Evolutionary conservation across 2,329 filamentous ascomycete species (phyloP), one percentile per base, ranked within the genome.

Genomic region (Ascochyta clinopodiicola): DNA sequence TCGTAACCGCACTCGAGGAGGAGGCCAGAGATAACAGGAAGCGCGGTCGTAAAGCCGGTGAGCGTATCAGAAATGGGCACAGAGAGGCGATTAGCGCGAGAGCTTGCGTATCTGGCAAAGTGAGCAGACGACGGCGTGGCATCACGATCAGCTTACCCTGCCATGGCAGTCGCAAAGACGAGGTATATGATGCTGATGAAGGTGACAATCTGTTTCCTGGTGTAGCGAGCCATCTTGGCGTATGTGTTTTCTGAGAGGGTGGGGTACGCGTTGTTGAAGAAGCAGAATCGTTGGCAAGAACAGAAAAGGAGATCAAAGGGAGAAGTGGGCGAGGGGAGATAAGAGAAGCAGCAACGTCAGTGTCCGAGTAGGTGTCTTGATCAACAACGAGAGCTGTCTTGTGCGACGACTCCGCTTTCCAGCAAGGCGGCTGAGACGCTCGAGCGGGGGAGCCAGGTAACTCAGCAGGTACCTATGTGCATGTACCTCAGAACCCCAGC

Each of bases 21-120:
- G 17, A 80, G 66, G 38, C 79, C 79, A 13, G 76, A 70, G 9
- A 81, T 61, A 21, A 78, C 61, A 5, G 79, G 78, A 1, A 81
- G 73, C 15, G 74, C 73, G 19, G 79, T 71, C 7, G 75, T 71
- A 39, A 80, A 72, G 49, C 75, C 76, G 27, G 71, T 67, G 56
- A 80, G 72, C 29, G 71, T 62, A 56, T 75, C 68, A 10, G 78
- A 71, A 39, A 81, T 77, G 21, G 79, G 79, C 2, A 80, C 69
- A 6, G 75, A 76, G 67, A 75, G 72, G 38, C 57, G 53, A 60
- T 64, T 70, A 24, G 67, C 57, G 36, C 66, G 65, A 32, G 67
- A 74, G 10, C 66, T 50, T 47, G 67, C 72, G 51, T 70, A 75
- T 31, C 72, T 74, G 43, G 9, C 24, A 25, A 36, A 21, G 59